Conservation (phyloP, 2,329 filamentous ascomycete genomes). For the Clonostachys byssicola region DNA sequence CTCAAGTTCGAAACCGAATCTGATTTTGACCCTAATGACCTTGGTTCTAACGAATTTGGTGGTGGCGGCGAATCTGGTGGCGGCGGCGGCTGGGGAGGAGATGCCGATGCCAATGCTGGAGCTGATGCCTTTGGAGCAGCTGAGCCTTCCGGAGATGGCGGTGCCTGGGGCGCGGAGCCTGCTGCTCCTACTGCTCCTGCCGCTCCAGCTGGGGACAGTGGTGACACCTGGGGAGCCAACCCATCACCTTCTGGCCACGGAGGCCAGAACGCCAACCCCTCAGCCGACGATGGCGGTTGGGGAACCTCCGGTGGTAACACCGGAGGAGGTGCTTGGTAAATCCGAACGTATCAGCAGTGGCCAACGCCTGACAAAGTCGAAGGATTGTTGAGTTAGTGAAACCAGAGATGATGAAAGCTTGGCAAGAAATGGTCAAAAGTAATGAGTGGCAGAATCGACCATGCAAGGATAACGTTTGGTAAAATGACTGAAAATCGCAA, state of each 20-base stretch:
- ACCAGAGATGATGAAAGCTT: too few species aligned
- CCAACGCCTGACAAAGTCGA: too few species aligned
- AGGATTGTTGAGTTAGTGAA: too few species aligned
- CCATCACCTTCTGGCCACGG: not conserved
- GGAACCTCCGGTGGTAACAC: not conserved
- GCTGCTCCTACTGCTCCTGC: not conserved
- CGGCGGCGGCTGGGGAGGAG: constrained; percentile 8
- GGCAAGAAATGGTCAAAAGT: too few species aligned
- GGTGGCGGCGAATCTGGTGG: constrained; percentile 10
- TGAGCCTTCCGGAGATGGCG: too few species aligned
- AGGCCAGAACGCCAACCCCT: too few species aligned
- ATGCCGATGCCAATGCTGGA: constrained; percentile 10
- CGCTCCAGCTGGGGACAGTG: constrained; percentile 2
- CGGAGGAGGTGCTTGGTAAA: not conserved
- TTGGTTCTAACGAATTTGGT: constrained; percentile 7
- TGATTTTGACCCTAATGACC: constrained; percentile 39
- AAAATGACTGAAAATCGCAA: too few species aligned
- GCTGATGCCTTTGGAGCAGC: constrained; percentile 5
- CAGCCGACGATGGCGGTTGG: too few species aligned
- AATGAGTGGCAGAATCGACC: too few species aligned
- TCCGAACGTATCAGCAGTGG: too few species aligned
- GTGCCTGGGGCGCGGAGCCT: constrained; percentile 3
- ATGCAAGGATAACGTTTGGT: too few species aligned
- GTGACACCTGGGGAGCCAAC: constrained; percentile 5
- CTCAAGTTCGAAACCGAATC: constrained; percentile 53